Evolutionary conservation across 768 basidiomycete genomes (phyloP).

Genomic region (Boletus barrowsii): DNA sequence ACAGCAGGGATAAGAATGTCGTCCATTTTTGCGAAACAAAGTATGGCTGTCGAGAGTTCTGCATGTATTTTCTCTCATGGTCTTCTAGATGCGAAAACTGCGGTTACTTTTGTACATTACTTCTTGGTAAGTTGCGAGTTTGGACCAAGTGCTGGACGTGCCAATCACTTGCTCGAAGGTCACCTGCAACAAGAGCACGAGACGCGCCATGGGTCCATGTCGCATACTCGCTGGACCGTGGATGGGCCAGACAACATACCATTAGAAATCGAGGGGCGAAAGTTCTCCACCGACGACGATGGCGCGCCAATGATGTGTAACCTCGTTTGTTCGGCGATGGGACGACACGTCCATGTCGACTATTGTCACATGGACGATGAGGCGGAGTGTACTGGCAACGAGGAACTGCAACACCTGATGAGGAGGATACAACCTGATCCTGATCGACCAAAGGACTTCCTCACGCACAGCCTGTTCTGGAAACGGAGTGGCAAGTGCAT

Average conservation of each 20-base stretch:
- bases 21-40: constrained; percentile 55
- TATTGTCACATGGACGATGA: constrained; percentile 45
- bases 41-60: constrained; percentile 24
- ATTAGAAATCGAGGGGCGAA: constrained; percentile 54
- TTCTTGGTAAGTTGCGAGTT: constrained; percentile 40
- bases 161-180: constrained; percentile 31
- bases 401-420: constrained; percentile 46
- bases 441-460: constrained; percentile 46
- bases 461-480: constrained; percentile 57
- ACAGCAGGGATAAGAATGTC: constrained; percentile 41
- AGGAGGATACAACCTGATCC: constrained; percentile 46
- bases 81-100: constrained; percentile 48
- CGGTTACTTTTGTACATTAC: constrained; percentile 57
- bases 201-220: constrained; percentile 64
- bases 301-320: constrained; percentile 67
- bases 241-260: constrained; percentile 49
- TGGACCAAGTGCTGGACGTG: background rate
- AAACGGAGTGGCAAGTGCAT: constrained; percentile 46
- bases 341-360: constrained; percentile 56
- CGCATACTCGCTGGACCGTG: constrained; percentile 52
- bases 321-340: constrained; percentile 51
- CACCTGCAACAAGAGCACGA: constrained; percentile 61
- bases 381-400: constrained; percentile 36
- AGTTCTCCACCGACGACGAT: constrained; percentile 51
- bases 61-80: background rate